Evolutionary conservation across 2,329 filamentous ascomycete genomes (phyloP).

Genomic region (Byssochlamys sp.): DNA sequence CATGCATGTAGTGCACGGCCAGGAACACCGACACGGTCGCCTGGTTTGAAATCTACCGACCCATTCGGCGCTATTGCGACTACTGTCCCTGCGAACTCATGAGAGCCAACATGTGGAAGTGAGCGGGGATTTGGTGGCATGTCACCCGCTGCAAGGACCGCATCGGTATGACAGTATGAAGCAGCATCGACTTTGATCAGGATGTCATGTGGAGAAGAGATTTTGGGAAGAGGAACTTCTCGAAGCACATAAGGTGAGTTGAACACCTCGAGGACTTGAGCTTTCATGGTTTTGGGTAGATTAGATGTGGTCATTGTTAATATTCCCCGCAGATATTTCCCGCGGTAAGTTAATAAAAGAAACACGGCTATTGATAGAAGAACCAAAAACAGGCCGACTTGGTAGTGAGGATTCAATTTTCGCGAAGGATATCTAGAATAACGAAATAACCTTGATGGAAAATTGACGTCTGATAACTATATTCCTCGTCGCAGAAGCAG

Average conservation of each 20-base stretch:
- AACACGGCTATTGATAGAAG: background rate
- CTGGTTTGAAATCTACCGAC: constrained; percentile 2
- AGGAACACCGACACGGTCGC: constrained; percentile 4
- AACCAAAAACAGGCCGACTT: background rate
- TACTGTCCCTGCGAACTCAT: constrained; percentile 40
- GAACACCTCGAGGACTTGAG: constrained; percentile 13
- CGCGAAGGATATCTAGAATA: too few relatives aligned
- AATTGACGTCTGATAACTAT: background rate
- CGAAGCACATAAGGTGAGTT: constrained; percentile 13
- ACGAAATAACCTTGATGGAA: too few relatives aligned
- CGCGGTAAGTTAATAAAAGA: background rate
- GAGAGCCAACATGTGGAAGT: constrained; percentile 38
- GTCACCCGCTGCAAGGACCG: constrained; percentile 26
- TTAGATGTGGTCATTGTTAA: background rate
- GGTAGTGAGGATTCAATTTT: too few relatives aligned
- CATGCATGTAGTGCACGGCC: constrained; percentile 6
- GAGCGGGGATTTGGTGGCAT: constrained; percentile 24
- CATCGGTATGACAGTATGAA: constrained; percentile 41
- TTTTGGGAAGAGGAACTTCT: constrained; percentile 21
- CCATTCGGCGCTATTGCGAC: constrained; percentile 14
- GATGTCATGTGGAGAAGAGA: constrained; percentile 36
- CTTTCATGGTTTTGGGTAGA: constrained; percentile 10
- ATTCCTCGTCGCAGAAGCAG: background rate
- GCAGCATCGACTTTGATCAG: constrained; percentile 40
- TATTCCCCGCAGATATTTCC: background rate